Conservation (phyloP, 2,329 filamentous ascomycete species). For the Zalaria obscura region DNA sequence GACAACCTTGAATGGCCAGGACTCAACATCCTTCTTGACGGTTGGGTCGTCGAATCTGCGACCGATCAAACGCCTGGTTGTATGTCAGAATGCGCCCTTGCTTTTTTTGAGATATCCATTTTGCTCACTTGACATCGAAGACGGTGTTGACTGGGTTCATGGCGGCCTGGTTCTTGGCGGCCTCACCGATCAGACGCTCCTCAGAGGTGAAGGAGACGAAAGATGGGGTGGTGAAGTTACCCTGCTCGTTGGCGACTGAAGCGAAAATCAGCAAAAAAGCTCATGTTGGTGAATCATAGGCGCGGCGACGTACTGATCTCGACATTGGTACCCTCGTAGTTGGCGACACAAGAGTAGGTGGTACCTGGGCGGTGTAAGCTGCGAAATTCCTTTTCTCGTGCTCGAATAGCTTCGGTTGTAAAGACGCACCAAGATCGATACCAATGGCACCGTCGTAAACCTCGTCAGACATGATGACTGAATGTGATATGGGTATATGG, state of each 20-base stretch:
- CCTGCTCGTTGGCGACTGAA: slow-evolving; percentile 93
- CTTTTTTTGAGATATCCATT: not conserved
- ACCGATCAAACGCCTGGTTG: slow-evolving; percentile 71
- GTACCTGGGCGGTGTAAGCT: slow-evolving; percentile 51
- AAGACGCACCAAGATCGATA: slow-evolving; percentile 87
- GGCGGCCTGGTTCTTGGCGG: slow-evolving; percentile 98
- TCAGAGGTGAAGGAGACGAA: slow-evolving; percentile 98
- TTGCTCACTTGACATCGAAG: slow-evolving; percentile 73
- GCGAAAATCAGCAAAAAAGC: slow-evolving; percentile 10
- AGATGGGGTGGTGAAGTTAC: slow-evolving; percentile 95
- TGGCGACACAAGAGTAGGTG: slow-evolving; percentile 99
- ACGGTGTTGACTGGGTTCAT: slow-evolving; percentile 98
- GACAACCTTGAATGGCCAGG: slow-evolving; percentile 98
- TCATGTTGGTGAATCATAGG: not conserved
- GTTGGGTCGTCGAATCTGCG: slow-evolving; percentile 88
- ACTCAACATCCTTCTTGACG: slow-evolving; percentile 98
- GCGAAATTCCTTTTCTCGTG: not conserved
- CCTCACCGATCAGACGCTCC: slow-evolving; percentile 98
- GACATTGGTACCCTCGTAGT: slow-evolving; percentile 98
- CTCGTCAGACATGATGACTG: slow-evolving; percentile 78
- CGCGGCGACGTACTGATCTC: slow-evolving; percentile 65
- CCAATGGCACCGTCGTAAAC: slow-evolving; percentile 99
- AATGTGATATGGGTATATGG: slow-evolving; percentile 10
- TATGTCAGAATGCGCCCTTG: slow-evolving; percentile 1
- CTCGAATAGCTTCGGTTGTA: slow-evolving; percentile 2